Evolutionary conservation across 2,329 filamentous ascomycete species (phyloP), one percentile per base, ranked within the genome.

Genomic region (Fusarium sterilihyphosum): DNA sequence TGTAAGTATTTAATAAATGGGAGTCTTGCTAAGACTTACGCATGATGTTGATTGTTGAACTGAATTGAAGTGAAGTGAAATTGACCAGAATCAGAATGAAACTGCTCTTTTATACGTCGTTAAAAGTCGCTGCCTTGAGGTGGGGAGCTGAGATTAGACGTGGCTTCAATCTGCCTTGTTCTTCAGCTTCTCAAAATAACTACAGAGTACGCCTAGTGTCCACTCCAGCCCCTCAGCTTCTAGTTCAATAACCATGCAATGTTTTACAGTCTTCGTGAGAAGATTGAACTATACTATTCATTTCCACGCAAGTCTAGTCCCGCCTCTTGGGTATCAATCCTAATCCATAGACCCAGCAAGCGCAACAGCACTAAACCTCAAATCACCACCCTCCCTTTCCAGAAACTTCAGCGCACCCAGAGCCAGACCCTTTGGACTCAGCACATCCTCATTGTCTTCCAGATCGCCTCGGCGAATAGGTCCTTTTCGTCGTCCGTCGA

Each of bases 361-460:
- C 61, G 88, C 88, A 41, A 91, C 87, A 62, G 88, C 89, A 68
- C 88, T 90, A 76, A 91, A 91, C 65, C 89, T 83, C 83, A 90
- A 80, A 76, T 91, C 89, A 13, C 79, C 87, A 8, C 86, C 87
- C 68, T 87, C 88, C 24, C 88, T 82, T 81, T 88, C 87, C 59
- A 91, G 77, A 73, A 91, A 91, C 82, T 86, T 87, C 46, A 89
- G 78, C 47, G 86, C 86, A 3, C 95, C 95, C 78, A 94, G 82
- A 38, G 91, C 86, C 78, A 98, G 83, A 14, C 94, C 95, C 82
- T 89, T 91, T 65, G 92, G 88, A 80, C 93, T 94, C 77, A 95
- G 81, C 61, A 94, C 90, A 82, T 96, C 93, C 81, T 95, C 93
- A 43, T 87, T 86, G 3, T 83, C 82, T 0, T 78, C 85, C 60